Conservation (phyloP, 805 yeast genomes). For the Lipomyces orientalis region DNA sequence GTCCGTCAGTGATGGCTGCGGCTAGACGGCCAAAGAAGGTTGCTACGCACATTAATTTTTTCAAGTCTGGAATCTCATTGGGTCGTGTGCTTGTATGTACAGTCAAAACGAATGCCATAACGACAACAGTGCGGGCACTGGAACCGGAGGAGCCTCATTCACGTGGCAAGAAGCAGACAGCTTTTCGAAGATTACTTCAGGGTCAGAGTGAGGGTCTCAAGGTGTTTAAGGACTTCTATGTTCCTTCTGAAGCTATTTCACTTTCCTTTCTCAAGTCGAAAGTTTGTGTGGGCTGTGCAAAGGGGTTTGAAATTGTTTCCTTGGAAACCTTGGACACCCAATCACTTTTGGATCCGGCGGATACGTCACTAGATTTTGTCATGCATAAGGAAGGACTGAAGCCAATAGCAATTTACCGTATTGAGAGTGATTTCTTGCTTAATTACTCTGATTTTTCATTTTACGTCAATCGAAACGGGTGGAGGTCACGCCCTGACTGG, state of each 20-base stretch:
- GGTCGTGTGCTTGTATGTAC: conserved; percentile 90
- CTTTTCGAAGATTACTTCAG: conserved; percentile 47
- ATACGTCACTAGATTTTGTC: conserved; percentile 94
- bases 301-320: conserved; percentile 94
- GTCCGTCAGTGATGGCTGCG: conserved; percentile 51
- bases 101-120: conserved; percentile 79
- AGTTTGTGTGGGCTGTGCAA: conserved; percentile 92
- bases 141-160: conserved; percentile 80
- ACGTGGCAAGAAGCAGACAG: conserved; percentile 48
- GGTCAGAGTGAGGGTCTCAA: conserved; percentile 64
- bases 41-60: conserved; percentile 85
- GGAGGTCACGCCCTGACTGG: conserved; percentile 95
- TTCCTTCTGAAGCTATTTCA: conserved; percentile 88
- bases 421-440: conserved; percentile 84
- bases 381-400: conserved; percentile 79
- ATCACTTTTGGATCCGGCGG: conserved; percentile 95
- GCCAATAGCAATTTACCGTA: conserved; percentile 89
- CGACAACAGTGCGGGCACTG: conserved; percentile 75
- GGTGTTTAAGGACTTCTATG: conserved; percentile 76
- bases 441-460: conserved; percentile 93
- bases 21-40: conserved; percentile 72
- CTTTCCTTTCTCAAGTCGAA: conserved; percentile 87
- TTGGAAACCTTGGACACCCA: conserved; percentile 84
- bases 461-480: conserved; percentile 91
- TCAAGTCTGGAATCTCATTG: conserved; percentile 90